Percentiles rank a stretch among this genome's conserved stretches.
These are phyloP conservation scores for Globisporangium solare DNA, from an alignment of 352 stramenopile genomes.

Conservation along the genomic window DNA sequence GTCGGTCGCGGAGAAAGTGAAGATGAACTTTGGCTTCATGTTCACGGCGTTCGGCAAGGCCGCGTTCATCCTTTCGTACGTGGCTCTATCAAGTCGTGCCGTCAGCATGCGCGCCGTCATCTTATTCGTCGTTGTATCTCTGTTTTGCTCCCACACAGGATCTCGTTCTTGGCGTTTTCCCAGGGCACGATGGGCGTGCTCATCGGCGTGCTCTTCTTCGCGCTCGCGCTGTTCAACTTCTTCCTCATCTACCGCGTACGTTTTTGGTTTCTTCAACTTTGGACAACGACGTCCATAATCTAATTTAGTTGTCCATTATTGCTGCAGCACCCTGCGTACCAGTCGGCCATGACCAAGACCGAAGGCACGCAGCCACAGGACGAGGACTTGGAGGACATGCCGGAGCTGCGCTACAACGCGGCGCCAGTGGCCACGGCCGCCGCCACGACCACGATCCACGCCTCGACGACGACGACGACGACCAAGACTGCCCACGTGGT, in stretches of 20 bases:
- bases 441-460: constrained; percentile 16
- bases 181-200: constrained; percentile 77
- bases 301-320: constrained; percentile 3
- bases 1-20: constrained; percentile 68
- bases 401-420: constrained; percentile 79
- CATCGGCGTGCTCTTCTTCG: constrained; percentile 68
- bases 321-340: constrained; percentile 72
- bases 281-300: constrained; percentile 8
- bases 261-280: too few species aligned
- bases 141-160: constrained; percentile 29
- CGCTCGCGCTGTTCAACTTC: constrained; percentile 82
- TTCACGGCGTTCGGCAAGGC: constrained; percentile 82
- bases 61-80: constrained; percentile 78
- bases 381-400: constrained; percentile 66
- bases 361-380: constrained; percentile 48
- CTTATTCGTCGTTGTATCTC: neutral
- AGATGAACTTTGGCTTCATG: constrained; percentile 88
- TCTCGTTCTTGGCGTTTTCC: constrained; percentile 76
- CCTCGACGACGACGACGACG: constrained; percentile 16
- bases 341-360: constrained; percentile 66
- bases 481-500: constrained; percentile 52
- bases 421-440: constrained; percentile 28
- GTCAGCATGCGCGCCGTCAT: too few species aligned
- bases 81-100: neutral
- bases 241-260: constrained; percentile 81